Evolutionary conservation across 2,329 filamentous ascomycete species (phyloP), one percentile per base, ranked within the genome.

Genomic region (Fusarium denticulatum): DNA sequence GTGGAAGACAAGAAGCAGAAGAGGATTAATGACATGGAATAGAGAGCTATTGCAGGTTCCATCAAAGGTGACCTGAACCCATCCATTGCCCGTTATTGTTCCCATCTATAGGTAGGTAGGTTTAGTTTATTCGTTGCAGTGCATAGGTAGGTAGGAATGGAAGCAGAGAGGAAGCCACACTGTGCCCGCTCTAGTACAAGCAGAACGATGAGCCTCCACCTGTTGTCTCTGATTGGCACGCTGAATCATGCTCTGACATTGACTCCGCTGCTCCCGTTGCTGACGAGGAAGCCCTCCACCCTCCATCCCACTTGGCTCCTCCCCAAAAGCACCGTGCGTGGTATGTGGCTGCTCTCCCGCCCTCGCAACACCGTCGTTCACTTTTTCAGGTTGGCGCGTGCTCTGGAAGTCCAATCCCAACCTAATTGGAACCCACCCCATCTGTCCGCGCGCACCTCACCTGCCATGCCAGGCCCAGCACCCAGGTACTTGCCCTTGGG

Each of bases 271-370:
- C 56, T 74, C 67, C 71, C 71, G 71, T 50, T 69, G 64, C 57
- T 65, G 60, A 65, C 60, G 64, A 74, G 67, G 63, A 69, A 69
- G 58, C 50, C 71, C 61, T 72, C 67, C 67, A 75, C 73, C 67
- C 65, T 67, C 70, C 67, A 68, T 67, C 66, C 74, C 76, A 75
- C 69, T 63, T 71, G 53, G 52, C 52, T 60, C 72, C 65, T 73
- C 57, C 58, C 46, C 69, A 71, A 67, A 75, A 70, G 75, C 76
- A 78, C 76, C 76, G 76, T 78, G 76, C 72, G 76, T 77, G 71
- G 69, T 72, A 77, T 75, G 77, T 78, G 72, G 75, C 77, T 77
- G 72, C 61, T 74, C 68, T 72, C 67, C 71, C 70, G 65, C 68
- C 68, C 64, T 69, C 67, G 64, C 64, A 67, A 73, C 62, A 60